Evolutionary conservation across 2,329 filamentous ascomycete genomes (phyloP).

Genomic region (Lomentospora prolificans): DNA sequence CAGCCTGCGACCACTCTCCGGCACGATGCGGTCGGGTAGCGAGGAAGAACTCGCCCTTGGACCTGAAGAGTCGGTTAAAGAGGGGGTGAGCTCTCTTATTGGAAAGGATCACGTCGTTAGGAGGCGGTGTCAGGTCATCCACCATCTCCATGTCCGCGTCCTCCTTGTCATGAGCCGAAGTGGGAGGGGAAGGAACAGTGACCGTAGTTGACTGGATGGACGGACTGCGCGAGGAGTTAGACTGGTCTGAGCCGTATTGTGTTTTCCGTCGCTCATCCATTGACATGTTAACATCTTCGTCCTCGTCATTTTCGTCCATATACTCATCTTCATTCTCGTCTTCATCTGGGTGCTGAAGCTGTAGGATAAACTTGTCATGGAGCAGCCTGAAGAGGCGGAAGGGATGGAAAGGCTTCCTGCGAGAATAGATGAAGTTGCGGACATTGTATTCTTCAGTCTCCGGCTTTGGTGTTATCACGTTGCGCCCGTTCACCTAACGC

Average conservation of each 20-base stretch:
- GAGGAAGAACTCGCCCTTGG: slow-evolving; percentile 52
- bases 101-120: slow-evolving; percentile 35
- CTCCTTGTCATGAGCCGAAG: slow-evolving; percentile 8
- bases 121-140: slow-evolving; percentile 19
- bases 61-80: slow-evolving; percentile 48
- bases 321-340: slow-evolving; percentile 24
- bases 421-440: slow-evolving; percentile 59
- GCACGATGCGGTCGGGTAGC: slow-evolving; percentile 44
- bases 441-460: slow-evolving; percentile 67
- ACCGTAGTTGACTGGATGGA: slow-evolving; percentile 10
- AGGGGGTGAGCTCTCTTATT: slow-evolving; percentile 45
- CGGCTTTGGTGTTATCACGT: slow-evolving; percentile 53
- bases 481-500: slow-evolving; percentile 32
- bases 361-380: slow-evolving; percentile 40
- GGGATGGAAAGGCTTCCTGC: slow-evolving; percentile 45
- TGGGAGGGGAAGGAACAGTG: slow-evolving; percentile 11
- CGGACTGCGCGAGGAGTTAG: slow-evolving; percentile 3
- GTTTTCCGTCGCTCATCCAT: slow-evolving; percentile 16
- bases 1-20: slow-evolving; percentile 55
- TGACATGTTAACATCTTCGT: slow-evolving; percentile 12
- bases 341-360: slow-evolving; percentile 31
- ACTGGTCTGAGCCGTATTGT: slow-evolving; percentile 13
- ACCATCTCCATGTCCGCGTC: slow-evolving; percentile 11
- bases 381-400: slow-evolving; percentile 33
- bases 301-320: slow-evolving; percentile 20